Conservation (phyloP, 1,139 yeast genomes). For the Hansenula lynferdii region DNA sequence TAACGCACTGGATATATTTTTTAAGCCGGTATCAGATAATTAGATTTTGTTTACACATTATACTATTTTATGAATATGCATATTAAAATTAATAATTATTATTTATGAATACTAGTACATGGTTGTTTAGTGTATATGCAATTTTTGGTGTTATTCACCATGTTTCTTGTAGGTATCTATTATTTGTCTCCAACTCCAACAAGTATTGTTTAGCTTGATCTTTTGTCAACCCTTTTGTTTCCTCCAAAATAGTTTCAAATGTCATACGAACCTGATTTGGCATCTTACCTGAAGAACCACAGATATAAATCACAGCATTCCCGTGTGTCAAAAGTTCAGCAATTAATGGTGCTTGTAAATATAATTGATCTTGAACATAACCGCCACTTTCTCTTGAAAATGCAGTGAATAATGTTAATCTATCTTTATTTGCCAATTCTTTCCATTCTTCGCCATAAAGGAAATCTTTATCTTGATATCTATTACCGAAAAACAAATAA, state of each 20-base stretch:
- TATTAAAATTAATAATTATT: too few species aligned
- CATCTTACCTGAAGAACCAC: conserved; percentile 96
- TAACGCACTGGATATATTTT: conserved; percentile 2
- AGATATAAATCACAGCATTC: conserved; percentile 62
- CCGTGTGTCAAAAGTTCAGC: conserved; percentile 49
- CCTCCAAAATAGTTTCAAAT: conserved; percentile 22
- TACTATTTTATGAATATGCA: too few species aligned
- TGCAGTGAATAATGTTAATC: conserved; percentile 43
- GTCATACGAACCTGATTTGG: conserved; percentile 87
- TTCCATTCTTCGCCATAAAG: conserved; percentile 57
- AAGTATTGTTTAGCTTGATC: conserved; percentile 49
- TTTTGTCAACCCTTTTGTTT: conserved; percentile 26
- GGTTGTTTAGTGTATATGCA: not conserved
- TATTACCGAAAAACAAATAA: conserved; percentile 71
- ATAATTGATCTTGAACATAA: conserved; percentile 73
- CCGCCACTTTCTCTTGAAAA: conserved; percentile 56
- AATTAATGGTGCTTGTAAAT: conserved; percentile 41
- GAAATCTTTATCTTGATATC: conserved; percentile 63
- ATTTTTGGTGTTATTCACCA: conserved; percentile 44
- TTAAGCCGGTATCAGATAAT: too few species aligned
- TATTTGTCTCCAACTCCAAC: conserved; percentile 54
- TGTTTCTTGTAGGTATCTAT: conserved; percentile 83
- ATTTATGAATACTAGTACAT: too few species aligned
- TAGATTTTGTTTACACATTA: too few species aligned
- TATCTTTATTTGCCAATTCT: conserved; percentile 26